Evolutionary conservation across 2,329 filamentous ascomycete genomes (phyloP).

Genomic region (Zalaria obscura): DNA sequence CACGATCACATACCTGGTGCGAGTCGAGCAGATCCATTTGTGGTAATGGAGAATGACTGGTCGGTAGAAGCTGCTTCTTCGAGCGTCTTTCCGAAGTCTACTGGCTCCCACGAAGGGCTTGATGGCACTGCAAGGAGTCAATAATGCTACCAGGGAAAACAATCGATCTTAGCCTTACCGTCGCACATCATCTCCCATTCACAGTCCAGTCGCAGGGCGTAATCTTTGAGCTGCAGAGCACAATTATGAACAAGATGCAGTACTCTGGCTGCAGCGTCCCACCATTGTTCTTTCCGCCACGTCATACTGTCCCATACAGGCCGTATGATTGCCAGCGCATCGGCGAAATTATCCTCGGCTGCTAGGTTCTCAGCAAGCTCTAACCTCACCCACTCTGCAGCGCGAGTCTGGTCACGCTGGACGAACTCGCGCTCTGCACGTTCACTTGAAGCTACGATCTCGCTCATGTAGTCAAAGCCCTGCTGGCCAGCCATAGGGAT

Average conservation of each 20-base stretch:
- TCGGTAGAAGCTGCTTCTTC: not conserved
- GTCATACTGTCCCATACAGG: constrained; percentile 40
- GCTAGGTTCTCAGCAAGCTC: constrained; percentile 42
- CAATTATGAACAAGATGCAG: constrained; percentile 40
- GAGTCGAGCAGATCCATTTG: not conserved
- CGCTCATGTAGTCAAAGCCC: constrained; percentile 36
- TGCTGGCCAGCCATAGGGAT: constrained; percentile 26
- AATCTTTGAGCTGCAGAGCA: constrained; percentile 16
- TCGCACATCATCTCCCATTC: constrained; percentile 7
- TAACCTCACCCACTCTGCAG: constrained; percentile 39
- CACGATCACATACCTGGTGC: not conserved
- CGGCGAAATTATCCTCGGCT: constrained; percentile 31
- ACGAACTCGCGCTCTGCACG: constrained; percentile 35
- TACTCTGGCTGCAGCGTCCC: constrained; percentile 38
- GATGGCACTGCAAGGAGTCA: not conserved
- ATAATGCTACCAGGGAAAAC: not conserved
- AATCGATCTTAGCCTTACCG: constrained; percentile 1
- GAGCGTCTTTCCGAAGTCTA: not conserved
- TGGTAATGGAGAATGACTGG: not conserved
- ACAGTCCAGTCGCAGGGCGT: constrained; percentile 3
- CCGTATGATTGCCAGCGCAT: constrained; percentile 36
- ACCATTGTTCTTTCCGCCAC: constrained; percentile 50
- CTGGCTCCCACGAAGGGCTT: not conserved
- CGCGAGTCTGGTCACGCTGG: constrained; percentile 36
- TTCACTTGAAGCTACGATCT: constrained; percentile 34